Evolutionary conservation across 2,329 filamentous ascomycete genomes (phyloP), one percentile per base, ranked within the genome.

Genomic region (Plenodomus lindquistii): DNA sequence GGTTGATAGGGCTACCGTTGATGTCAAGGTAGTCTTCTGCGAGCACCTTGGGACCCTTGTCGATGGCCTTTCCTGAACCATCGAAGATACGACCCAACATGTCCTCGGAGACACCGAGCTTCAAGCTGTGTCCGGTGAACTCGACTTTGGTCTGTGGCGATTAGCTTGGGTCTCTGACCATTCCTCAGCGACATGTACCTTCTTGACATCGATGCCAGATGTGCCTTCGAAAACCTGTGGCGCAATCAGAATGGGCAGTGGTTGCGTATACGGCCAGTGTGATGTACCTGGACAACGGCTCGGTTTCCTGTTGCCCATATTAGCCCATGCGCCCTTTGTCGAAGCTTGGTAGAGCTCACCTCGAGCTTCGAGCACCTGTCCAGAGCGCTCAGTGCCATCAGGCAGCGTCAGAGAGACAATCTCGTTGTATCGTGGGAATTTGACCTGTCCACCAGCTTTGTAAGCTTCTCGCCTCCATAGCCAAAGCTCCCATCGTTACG

Each of bases 51-150:
- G 94, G 94, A 45, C 95, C 94, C 80, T 97, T 99, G 79, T 99
- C 94, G 74, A 99, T 99, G 64, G 95, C 89, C 75, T 93, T 88
- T 71, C 94, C 94, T 52, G 94, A 97, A 68, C 94, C 94, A 79
- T 99, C 92, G 73, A 99, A 99, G 75, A 97, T 91, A 80, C 95
- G 93, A 60, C 94, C 94, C 77, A 99, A 79, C 94, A 99, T 99
- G 80, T 99, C 94, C 79, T 99, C 95, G 43, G 94, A 97, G 52
- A 99, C 94, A 76, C 94, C 94, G 44, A 99, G 88, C 84, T 97
- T 97, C 80, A 99, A 80, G 79, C 90, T 97, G 79, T 97, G 85
- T 52, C 94, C 94, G 24, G 89, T 95, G 76, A 99, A 97, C 74
- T 99, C 90, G 74, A 99, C 93, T 82, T 88, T 95, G 46, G 93